phyloP scores from a whole-genome alignment of 192 early-diverging fungal genomes.

The Entomortierella beljakovae region DNA sequence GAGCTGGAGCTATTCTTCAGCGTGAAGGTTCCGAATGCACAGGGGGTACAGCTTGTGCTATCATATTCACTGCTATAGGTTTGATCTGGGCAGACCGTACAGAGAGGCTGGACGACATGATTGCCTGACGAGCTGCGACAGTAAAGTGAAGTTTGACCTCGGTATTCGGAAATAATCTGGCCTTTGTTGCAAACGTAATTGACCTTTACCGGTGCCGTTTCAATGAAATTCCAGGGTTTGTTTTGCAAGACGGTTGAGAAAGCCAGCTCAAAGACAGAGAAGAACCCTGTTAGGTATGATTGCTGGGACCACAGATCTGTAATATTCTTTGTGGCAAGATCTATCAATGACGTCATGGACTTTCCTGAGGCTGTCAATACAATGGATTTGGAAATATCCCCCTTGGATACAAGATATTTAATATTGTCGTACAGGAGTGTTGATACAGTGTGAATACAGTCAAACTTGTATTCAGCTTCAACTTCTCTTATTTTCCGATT shows the following conservation, averaged over 20 bases:
- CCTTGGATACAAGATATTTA: constrained; percentile 18
- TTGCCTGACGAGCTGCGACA: constrained; percentile 3
- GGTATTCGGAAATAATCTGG: constrained; percentile 4
- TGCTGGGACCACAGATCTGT: constrained; percentile 44
- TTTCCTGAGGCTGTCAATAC: constrained; percentile 32
- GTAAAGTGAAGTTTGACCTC: constrained; percentile 7
- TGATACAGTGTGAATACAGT: constrained; percentile 43
- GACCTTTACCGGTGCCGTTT: constrained; percentile 16
- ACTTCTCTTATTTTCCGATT: constrained; percentile 6
- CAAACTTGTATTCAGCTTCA: constrained; percentile 10
- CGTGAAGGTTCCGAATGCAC: constrained; percentile 25
- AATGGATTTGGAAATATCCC: background rate
- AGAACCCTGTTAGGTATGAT: constrained; percentile 46
- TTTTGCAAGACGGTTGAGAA: constrained; percentile 34
- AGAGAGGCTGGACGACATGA: constrained; percentile 21
- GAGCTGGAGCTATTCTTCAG: constrained; percentile 14
- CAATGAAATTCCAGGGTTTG: constrained; percentile 38
- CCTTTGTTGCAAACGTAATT: constrained; percentile 38
- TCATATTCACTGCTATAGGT: constrained; percentile 29
- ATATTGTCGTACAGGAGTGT: constrained; percentile 31
- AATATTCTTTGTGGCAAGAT: constrained; percentile 20
- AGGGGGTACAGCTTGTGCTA: constrained; percentile 26
- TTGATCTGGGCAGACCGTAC: constrained; percentile 19
- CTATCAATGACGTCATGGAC: constrained; percentile 17
- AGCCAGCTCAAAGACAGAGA: constrained; percentile 43